These are phyloP conservation scores for Chenopodium formosanum DNA, from an alignment of 148 eudicot species.

Conservation along the genomic window DNA sequence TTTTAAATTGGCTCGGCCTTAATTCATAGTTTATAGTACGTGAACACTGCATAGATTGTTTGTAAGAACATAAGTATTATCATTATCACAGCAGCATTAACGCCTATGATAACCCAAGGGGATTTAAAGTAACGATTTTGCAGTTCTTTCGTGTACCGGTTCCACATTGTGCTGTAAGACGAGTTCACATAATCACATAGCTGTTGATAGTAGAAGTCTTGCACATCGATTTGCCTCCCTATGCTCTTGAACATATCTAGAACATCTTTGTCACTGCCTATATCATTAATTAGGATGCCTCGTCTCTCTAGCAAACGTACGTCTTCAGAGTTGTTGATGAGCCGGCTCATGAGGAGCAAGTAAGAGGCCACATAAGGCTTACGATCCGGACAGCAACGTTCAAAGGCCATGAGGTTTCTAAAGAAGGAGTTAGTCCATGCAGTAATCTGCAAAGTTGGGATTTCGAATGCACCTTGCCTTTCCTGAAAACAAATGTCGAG, in stretches of 20 bases:
- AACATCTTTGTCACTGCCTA: slow-evolving; percentile 12
- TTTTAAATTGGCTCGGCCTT: too few relatives aligned
- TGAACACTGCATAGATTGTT: background rate
- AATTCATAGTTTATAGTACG: background rate
- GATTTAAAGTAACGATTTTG: background rate
- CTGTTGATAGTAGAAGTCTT: slow-evolving; percentile 2
- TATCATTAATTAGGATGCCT: slow-evolving; percentile 4
- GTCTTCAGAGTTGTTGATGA: slow-evolving; percentile 2
- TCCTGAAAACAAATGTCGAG: background rate
- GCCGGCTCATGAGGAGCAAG: slow-evolving; percentile 14
- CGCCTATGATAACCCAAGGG: slow-evolving; percentile 2
- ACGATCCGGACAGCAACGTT: slow-evolving; percentile 9
- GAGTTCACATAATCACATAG: slow-evolving; percentile 8
- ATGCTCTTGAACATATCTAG: slow-evolving; percentile 8
- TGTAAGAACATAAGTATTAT: background rate
- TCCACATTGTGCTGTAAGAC: slow-evolving; percentile 11
- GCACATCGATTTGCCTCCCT: slow-evolving; percentile 8
- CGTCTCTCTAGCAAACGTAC: slow-evolving; percentile 8
- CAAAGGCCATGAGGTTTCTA: slow-evolving; percentile 14
- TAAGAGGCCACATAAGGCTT: slow-evolving; percentile 16
- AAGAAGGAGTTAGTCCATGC: slow-evolving; percentile 10
- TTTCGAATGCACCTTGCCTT: background rate
- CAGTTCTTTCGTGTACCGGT: background rate
- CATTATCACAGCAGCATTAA: background rate
- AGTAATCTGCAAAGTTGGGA: slow-evolving; percentile 12